Base-by-base conservation (phyloP, 345 rosid species). In the Hibiscus syriacus region DNA sequence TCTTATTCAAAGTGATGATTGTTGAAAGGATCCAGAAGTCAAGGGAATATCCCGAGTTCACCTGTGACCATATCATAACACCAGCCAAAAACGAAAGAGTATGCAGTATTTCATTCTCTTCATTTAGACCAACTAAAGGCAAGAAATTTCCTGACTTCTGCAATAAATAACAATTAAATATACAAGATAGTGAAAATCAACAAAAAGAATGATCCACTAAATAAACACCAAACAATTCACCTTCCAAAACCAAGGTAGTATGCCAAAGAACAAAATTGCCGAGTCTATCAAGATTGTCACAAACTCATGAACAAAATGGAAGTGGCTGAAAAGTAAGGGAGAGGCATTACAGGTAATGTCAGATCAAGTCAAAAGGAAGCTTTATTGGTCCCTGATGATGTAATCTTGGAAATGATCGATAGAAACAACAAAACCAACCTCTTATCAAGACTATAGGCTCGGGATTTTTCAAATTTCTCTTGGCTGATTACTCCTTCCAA, bases 221-320 rank as follows among this genome's bases (percentile, higher is more conserved):
- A 26, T 64, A 48, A 45, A 60, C 11, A 52, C 41, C 54, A 57
- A 62, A 25, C 17, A 7, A 78, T 78, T 72, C 72, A 90, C 99
- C 93, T 88, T 95, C 99, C 98, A 95, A 72, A 92, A 84, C 99
- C 96, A 92, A 69, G 98, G 98, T 78, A 95, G 77, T 73, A 92
- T 70, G 50, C 96, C 93, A 56, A 84, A 90, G 81, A 85, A 87
- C 81, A 95, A 85, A 77, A 95, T 92, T 19, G 97, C 92, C 36
- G 99, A 92, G 78, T 95, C 97, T 92, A 92, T 80, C 74, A 88
- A 76, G 65, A 88, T 90, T 27, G 96, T 85, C 72, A 87, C 96
- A 74, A 88, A 86, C 76, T 85, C 98, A 65, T 95, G 99, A 74
- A 92, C 72, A 72, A 95, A 95, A 82, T 86, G 87, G 72, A 90